Base-by-base conservation (phyloP, 306 rosid genomes). In the Cyclanthera cordifolia region DNA sequence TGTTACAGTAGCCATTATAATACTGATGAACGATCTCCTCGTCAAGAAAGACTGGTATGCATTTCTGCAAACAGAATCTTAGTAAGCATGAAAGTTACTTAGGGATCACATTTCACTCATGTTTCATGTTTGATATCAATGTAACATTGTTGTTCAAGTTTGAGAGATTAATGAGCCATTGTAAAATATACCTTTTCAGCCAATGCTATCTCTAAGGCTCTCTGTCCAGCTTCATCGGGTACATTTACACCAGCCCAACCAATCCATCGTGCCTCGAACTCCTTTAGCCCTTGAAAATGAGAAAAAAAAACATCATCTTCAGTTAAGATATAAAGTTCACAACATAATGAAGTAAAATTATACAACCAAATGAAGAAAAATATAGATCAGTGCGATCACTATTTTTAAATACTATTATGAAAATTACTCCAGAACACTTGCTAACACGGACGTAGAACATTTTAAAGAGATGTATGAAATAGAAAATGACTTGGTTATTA, bases 171-270 rank as follows among this genome's bases (percentile, higher is more conserved):
- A 24, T 47, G 56, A 1, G 57, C 24, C 23, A 27, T 25, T 13
- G 1, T 43, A 25, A 6, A 15, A 49, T 24, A 5, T 55, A 92
- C 98, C 98, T 89, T 89, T 83, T 85, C 96, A 73, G 95, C 93
- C 76, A 89, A 87, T 80, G 98, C 93, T 76, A 80, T 84, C 30
- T 82, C 86, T 69, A 92, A 76, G 61, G 98, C 82, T 65, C 55
- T 80, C 67, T 80, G 90, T 58, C 98, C 98, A 60, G 74, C 79
- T n/a, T 76, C 86, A 80, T 92, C 98, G 17, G 89, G 86, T 53
- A 92, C 98, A 82, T 87, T 92, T 55, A 92, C 82, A n/a, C 98
- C 98, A 70, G 98, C 89, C 98, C 98, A 92, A 39, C 98, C 98
- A 76, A 92, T 92, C 98, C 98, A 92, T 81, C 95, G 83, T 32